Evolutionary conservation across 1,284 basidiomycete species (phyloP).

Genomic region (Austroboletus novae-zelandiae): DNA sequence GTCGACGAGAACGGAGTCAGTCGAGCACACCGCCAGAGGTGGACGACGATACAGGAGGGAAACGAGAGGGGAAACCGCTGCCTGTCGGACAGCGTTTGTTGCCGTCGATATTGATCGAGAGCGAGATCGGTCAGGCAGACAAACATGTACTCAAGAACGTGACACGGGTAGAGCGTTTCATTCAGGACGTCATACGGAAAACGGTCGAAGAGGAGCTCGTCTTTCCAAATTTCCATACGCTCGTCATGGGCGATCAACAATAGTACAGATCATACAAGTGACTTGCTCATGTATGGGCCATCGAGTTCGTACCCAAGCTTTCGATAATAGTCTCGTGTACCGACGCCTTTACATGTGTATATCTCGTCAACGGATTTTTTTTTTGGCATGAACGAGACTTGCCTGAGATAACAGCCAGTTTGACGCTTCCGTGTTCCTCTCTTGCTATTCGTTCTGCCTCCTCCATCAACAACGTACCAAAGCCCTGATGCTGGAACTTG

Average conservation of each 20-base stretch:
- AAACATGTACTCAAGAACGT: conserved; percentile 97
- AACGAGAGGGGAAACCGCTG: conserved; percentile 54
- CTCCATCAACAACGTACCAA: conserved; percentile 98
- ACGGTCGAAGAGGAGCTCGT: conserved; percentile 93
- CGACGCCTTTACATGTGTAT: conserved; percentile 59
- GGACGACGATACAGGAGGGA: conserved; percentile 39
- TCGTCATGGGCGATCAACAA: conserved; percentile 55
- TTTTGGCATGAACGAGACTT: conserved; percentile 20
- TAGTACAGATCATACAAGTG: conserved; percentile 39
- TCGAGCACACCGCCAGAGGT: conserved; percentile 40
- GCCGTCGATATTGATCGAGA: conserved; percentile 93
- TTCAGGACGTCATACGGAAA: conserved; percentile 92
- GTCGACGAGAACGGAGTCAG: conserved; percentile 37
- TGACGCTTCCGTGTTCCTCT: conserved; percentile 94
- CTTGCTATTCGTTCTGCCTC: conserved; percentile 98
- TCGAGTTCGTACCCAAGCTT: conserved; percentile 92
- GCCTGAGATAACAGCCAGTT: conserved; percentile 96
- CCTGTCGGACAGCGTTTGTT: conserved; percentile 83
- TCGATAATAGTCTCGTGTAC: conserved; percentile 93
- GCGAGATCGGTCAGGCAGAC: conserved; percentile 93
- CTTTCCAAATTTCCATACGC: conserved; percentile 90
- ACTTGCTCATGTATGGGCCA: conserved; percentile 97
- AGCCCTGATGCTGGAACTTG: conserved; percentile 97
- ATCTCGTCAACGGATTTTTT: conserved; percentile 1
- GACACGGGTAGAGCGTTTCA: conserved; percentile 93